These are phyloP conservation scores for Mucor plumbeus DNA, from an alignment of 371 early-diverging fungal species.

Conservation along the genomic window DNA sequence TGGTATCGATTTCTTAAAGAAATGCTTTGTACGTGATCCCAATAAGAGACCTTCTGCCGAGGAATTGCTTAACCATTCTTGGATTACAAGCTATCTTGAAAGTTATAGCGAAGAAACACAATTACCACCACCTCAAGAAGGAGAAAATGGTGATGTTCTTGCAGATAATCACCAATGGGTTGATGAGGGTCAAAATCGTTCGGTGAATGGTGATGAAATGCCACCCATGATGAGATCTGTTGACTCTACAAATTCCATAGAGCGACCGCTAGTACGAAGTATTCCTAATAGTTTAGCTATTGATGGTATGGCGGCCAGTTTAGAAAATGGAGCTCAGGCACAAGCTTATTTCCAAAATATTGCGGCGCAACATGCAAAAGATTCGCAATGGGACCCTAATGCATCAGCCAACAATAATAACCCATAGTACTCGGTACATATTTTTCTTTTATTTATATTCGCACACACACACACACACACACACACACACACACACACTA, in stretches of 20 bases:
- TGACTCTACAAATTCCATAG: constrained; percentile 33
- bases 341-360: constrained; percentile 50
- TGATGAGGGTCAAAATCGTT: background rate
- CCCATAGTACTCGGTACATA: background rate
- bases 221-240: constrained; percentile 30
- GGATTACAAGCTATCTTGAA: constrained; percentile 64
- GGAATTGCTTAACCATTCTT: constrained; percentile 76
- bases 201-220: constrained; percentile 14
- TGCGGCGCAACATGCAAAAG: constrained; percentile 40
- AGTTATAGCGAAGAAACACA: constrained; percentile 28
- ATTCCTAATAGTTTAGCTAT: constrained; percentile 40
- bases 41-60: constrained; percentile 77
- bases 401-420: background rate
- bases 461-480: no score
- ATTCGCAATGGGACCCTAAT: constrained; percentile 26
- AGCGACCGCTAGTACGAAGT: constrained; percentile 40
- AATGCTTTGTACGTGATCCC: constrained; percentile 81
- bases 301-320: constrained; percentile 41
- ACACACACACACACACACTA: no score
- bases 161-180: background rate
- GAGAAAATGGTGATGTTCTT: constrained; percentile 9
- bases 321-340: constrained; percentile 41
- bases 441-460: background rate
- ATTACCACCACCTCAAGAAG: constrained; percentile 11
- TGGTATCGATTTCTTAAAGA: constrained; percentile 78